These are phyloP conservation scores for Capillidium rhysosporum DNA, from an alignment of 371 early-diverging fungal genomes.

Conservation along the genomic window DNA sequence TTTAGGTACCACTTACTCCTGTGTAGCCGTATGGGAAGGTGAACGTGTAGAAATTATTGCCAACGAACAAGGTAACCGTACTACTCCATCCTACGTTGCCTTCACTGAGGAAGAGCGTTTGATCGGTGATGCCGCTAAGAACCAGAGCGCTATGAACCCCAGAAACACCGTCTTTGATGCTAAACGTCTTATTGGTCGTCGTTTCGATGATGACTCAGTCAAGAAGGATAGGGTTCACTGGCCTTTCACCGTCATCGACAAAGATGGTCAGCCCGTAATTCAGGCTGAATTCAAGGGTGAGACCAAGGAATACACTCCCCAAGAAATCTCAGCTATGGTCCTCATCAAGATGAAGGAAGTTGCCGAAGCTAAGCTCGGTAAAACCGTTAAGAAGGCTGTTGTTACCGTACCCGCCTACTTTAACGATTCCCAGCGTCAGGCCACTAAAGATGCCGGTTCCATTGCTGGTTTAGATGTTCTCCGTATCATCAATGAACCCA, in stretches of 20 bases:
- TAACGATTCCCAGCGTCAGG: slow-evolving; percentile 95
- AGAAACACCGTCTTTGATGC: slow-evolving; percentile 85
- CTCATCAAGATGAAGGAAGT: slow-evolving; percentile 81
- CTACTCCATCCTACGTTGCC: slow-evolving; percentile 81
- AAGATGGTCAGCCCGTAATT: slow-evolving; percentile 50
- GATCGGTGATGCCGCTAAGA: slow-evolving; percentile 79
- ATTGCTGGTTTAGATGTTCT: slow-evolving; percentile 94
- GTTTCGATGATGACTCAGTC: slow-evolving; percentile 70
- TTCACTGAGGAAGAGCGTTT: slow-evolving; percentile 70
- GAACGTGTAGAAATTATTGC: slow-evolving; percentile 65
- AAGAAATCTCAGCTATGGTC: slow-evolving; percentile 84
- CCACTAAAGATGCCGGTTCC: slow-evolving; percentile 95
- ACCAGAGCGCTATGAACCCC: slow-evolving; percentile 64
- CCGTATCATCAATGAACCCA: slow-evolving; percentile 98
- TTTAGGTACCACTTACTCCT: slow-evolving; percentile 65
- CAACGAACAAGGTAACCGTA: slow-evolving; percentile 83
- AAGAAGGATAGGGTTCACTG: slow-evolving; percentile 82
- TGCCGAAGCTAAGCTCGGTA: slow-evolving; percentile 70
- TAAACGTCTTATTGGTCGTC: slow-evolving; percentile 92
- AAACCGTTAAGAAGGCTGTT: slow-evolving; percentile 70
- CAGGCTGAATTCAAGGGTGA: slow-evolving; percentile 61
- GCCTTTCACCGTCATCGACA: slow-evolving; percentile 57
- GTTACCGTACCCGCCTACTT: slow-evolving; percentile 91
- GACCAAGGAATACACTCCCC: slow-evolving; percentile 66
- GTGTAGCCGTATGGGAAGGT: slow-evolving; percentile 46